Base-by-base conservation (phyloP, 805 yeast species). In the Metschnikowia noctiluminum region DNA sequence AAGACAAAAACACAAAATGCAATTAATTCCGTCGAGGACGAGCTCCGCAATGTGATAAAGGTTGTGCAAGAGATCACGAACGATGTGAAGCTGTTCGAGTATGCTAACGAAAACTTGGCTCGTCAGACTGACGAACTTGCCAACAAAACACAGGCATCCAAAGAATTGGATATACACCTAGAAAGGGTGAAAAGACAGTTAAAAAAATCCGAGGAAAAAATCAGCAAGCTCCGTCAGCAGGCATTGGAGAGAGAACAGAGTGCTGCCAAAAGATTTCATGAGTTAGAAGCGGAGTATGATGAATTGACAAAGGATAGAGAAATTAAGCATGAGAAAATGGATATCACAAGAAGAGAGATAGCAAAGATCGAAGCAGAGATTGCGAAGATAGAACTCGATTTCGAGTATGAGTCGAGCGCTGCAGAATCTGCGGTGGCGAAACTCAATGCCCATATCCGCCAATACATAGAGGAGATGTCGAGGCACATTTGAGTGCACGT, bases 1-100 rank as follows among this genome's bases (percentile, higher is more conserved):
- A 62, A 83, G 15, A 66, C 77, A 1, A 66, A 73, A 1, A 76
- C 91, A 0, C 70, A 79, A 9, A 86, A 82, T 43, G 76, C 89
- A 0, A 76, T 87, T 49, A 77, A 74, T 40, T 40, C 50, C n/a
- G 62, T 70, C 2, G 75, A 73, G 52, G 63, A 58, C 34, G 75
- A 71, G 49, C 54, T 73, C 46, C 69, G 67, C 51, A 72, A 72
- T 50, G 68, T 78, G 9, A 66, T 84, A 27, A 73, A 80, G 38
- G 70, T 78, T 30, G 57, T 78, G 58, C 80, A 77, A 51, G 82
- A 84, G 57, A 66, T 79, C 43, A 65, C 76, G 52, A 63, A 69
- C 51, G 82, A 82, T 59, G 57, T 74, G 52, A 59, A 56, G 47
- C 68, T 71, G 60, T 70, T 78, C 55, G 75, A 76, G 47, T 60